A percentile compares a stretch with the other conserved stretches of the same genome.
Conservation (phyloP, 208 protist genomes). For the Crithidia acanthocephali region DNA sequence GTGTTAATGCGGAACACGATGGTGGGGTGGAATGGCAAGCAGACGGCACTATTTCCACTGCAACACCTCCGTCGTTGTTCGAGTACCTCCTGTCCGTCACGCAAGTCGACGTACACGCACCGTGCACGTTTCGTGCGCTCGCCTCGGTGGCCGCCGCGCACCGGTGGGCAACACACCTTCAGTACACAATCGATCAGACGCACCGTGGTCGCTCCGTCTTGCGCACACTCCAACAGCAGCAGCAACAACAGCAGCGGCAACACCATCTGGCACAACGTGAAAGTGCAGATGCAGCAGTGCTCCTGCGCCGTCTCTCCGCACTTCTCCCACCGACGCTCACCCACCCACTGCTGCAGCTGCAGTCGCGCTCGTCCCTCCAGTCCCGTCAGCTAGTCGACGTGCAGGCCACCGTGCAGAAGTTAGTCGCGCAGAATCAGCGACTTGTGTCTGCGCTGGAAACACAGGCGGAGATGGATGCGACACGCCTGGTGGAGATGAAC, state of each 20-base stretch:
- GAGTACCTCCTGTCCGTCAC: slow-evolving; percentile 6
- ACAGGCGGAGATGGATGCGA: slow-evolving; percentile 12
- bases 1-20: neutral
- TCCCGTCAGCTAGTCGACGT: slow-evolving; percentile 1
- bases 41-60: neutral
- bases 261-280: no score
- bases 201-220: neutral
- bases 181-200: neutral
- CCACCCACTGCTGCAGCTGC: slow-evolving; percentile 6
- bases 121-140: slow-evolving; percentile 1
- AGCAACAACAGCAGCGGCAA: no score
- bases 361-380: neutral
- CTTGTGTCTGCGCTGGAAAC: slow-evolving; percentile 18
- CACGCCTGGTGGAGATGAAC: slow-evolving; percentile 9
- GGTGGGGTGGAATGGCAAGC: no score
- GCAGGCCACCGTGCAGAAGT: slow-evolving; percentile 9
- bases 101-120: slow-evolving; percentile 15
- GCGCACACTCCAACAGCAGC: no score
- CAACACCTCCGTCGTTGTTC: neutral
- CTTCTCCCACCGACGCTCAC: neutral
- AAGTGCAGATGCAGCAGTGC: neutral
- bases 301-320: neutral
- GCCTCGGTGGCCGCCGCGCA: neutral
- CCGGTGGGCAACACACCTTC: neutral
- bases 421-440: slow-evolving; percentile 20